A percentile compares a stretch with the other conserved stretches of the same genome.
Conservation (phyloP, 768 basidiomycete genomes). For the Strobilomyces echinocephalus region DNA sequence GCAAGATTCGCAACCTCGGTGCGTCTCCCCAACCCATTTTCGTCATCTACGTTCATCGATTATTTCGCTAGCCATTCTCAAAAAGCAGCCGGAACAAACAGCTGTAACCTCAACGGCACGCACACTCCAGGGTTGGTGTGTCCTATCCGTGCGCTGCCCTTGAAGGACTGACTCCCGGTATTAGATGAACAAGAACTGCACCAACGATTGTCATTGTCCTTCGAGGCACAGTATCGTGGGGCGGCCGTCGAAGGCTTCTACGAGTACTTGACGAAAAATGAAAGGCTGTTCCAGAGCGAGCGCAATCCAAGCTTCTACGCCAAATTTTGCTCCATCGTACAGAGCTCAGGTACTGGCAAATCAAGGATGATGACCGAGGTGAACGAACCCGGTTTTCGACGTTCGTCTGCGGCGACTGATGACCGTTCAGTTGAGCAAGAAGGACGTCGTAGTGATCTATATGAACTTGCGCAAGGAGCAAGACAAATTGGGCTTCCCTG, state of each 20-base stretch:
- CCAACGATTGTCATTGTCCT: neutral
- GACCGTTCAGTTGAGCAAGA: slow-evolving; percentile 6
- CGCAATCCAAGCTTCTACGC: neutral
- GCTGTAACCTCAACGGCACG: no score
- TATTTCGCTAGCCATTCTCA: neutral
- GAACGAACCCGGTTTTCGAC: neutral
- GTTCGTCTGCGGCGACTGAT: neutral
- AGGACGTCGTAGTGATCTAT: slow-evolving; percentile 14
- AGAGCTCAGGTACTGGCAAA: slow-evolving; percentile 13
- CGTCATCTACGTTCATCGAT: neutral
- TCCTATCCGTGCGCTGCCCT: no score
- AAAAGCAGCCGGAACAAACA: no score
- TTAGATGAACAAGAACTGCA: neutral
- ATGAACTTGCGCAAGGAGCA: slow-evolving; percentile 8
- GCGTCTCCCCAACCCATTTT: neutral
- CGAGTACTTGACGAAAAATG: slow-evolving; percentile 13
- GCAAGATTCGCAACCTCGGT: slow-evolving; percentile 10
- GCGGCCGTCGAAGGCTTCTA: slow-evolving; percentile 15
- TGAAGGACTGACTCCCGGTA: no score
- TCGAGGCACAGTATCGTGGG: neutral
- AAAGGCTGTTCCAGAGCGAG: neutral
- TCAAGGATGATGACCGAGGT: slow-evolving; percentile 14
- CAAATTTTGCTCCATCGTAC: slow-evolving; percentile 7
- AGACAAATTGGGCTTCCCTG: slow-evolving; percentile 9
- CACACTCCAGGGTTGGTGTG: no score